These are phyloP conservation scores for Cyberlindnera euphorbiiphila DNA, from an alignment of 805 yeast genomes.

Conservation along the genomic window DNA sequence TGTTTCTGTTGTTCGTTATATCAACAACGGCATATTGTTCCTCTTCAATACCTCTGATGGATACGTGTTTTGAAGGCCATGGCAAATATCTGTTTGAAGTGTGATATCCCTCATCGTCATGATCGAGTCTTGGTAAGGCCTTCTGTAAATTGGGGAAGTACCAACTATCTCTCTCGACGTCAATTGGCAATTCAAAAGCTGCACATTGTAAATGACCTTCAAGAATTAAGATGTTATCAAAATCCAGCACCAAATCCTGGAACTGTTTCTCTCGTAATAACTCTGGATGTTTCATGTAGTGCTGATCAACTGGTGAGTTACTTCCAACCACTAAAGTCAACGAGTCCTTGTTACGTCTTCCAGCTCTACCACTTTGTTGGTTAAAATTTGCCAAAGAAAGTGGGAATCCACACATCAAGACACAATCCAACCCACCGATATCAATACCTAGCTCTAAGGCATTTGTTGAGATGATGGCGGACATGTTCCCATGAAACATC, in stretches of 20 bases:
- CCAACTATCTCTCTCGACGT: slow-evolving; percentile 43
- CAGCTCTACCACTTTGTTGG: slow-evolving; percentile 97
- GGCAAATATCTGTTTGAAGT: slow-evolving; percentile 63
- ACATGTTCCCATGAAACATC: slow-evolving; percentile 82
- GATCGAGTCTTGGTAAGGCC: slow-evolving; percentile 33
- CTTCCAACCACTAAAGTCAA: slow-evolving; percentile 82
- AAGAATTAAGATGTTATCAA: slow-evolving; percentile 57
- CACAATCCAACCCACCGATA: slow-evolving; percentile 89
- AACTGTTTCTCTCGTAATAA: slow-evolving; percentile 49
- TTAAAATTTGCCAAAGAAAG: slow-evolving; percentile 79
- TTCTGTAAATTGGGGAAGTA: slow-evolving; percentile 45
- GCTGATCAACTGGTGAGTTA: slow-evolving; percentile 80
- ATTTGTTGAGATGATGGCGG: slow-evolving; percentile 90
- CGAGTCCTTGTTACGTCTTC: slow-evolving; percentile 82
- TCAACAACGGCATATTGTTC: slow-evolving; percentile 87
- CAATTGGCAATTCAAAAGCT: slow-evolving; percentile 76
- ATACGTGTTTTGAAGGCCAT: slow-evolving; percentile 74
- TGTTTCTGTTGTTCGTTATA: slow-evolving; percentile 68
- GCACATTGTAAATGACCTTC: slow-evolving; percentile 94
- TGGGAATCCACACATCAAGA: slow-evolving; percentile 91
- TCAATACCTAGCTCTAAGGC: slow-evolving; percentile 96
- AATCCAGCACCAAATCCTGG: slow-evolving; percentile 57
- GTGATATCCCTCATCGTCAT: slow-evolving; percentile 46
- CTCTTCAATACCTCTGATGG: slow-evolving; percentile 81
- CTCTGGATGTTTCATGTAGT: slow-evolving; percentile 68